Base-by-base conservation (phyloP, 1,139 yeast genomes). In the Candida sp. region DNA sequence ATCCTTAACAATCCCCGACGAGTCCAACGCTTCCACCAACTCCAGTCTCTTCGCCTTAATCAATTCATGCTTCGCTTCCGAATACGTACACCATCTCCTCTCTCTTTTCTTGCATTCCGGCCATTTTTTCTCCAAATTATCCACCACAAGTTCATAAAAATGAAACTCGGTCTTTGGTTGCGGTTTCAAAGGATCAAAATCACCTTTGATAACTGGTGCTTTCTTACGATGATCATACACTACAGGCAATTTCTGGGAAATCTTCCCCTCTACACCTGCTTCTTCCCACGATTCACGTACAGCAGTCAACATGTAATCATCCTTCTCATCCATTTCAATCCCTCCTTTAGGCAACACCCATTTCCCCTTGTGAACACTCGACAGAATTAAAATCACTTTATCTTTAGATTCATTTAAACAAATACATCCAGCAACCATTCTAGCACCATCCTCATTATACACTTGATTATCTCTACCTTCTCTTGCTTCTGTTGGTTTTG, bases 341-440 rank as follows among this genome's bases (percentile, higher is more conserved):
- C 99, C 99, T 29, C 99, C 99, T 58, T 93, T 95, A 3, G 99
- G 99, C 9, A 93, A 65, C 11, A 95, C 87, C 96, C 96, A 90
- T 53, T 75, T 77, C 44, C 79, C 77, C 32, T 73, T 73, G 47
- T 81, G 81, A 12, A 82, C 81, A 21, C 85, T 73, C 0, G 96
- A 86, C 51, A 86, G 79, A 34, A 93, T 80, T 81, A 93, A 77
- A 12, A 93, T 75, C 29, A 91, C 88, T 54, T 81, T 77, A 34
- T 74, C 75, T 47, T 73, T 76, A 33, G 74, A 68, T 2, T 63
- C 63, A 51, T 84, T 81, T 39, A 93, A 64, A 35, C 93, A 84
- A 8, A 93, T 79, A 53, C 96, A 87, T 1, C 99, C 99, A 1
- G 98, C 97, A 3, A 93, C 89, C 56, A 93, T 66, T 27, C 98